Percentiles rank a stretch among this genome's conserved stretches.
phyloP scores from a whole-genome alignment of 2,329 filamentous ascomycete species.

The Pseudogymnoascus sp. region DNA sequence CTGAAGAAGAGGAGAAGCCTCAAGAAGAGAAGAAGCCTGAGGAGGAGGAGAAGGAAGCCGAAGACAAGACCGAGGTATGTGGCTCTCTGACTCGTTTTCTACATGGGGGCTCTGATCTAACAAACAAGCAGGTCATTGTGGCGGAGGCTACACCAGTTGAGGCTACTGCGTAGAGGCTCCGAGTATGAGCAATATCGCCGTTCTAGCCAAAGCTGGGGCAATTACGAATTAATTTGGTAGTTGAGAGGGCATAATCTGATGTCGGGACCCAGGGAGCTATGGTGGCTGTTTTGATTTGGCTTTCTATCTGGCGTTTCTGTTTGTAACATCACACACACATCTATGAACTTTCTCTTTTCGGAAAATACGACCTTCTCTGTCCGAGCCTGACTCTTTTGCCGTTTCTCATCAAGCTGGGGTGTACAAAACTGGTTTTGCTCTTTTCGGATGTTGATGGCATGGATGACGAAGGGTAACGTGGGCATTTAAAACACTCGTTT shows the following conservation, averaged over 20 bases:
- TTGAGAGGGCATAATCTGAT: slow-evolving; percentile 1
- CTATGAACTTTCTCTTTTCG: slow-evolving; percentile 1
- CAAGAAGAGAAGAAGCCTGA: slow-evolving; percentile 4
- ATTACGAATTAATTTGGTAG: slow-evolving; percentile 8
- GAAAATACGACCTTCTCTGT: slow-evolving; percentile 4
- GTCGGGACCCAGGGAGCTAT: not conserved
- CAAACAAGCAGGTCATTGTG: not conserved
- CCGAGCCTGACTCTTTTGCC: not conserved
- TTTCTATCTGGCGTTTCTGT: slow-evolving; percentile 5
- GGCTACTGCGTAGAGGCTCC: not conserved
- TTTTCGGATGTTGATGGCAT: slow-evolving; percentile 2
- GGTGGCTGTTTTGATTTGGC: slow-evolving; percentile 8
- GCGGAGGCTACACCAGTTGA: slow-evolving; percentile 1
- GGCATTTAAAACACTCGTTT: not conserved
- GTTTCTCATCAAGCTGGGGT: slow-evolving; percentile 3
- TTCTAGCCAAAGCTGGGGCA: slow-evolving; percentile 6
- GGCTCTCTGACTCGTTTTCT: not conserved
- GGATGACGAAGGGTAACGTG: not conserved
- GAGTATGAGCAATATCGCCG: not conserved
- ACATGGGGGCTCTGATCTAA: not conserved
- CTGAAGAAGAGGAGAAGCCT: slow-evolving; percentile 28
- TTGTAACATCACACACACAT: slow-evolving; percentile 7
- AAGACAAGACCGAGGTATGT: slow-evolving; percentile 8
- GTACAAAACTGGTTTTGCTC: slow-evolving; percentile 3
- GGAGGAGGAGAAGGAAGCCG: slow-evolving; percentile 8